Evolutionary conservation across 2,329 filamentous ascomycete species (phyloP).

Genomic region (Epichloe sibirici): DNA sequence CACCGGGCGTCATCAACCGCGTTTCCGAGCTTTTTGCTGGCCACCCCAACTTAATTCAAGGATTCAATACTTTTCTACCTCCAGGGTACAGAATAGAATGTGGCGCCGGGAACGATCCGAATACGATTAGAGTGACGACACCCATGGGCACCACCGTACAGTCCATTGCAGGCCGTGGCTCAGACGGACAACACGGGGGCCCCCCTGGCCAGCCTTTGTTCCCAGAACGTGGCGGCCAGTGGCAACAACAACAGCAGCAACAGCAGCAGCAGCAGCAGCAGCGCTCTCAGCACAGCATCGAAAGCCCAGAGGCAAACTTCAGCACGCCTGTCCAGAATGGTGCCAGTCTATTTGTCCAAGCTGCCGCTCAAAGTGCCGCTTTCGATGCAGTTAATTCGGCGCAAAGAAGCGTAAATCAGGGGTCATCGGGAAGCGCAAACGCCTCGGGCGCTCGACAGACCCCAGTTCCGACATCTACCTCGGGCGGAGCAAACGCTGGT

Average conservation of each 20-base stretch:
- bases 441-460: slow-evolving; percentile 42
- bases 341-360: slow-evolving; percentile 33
- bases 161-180: slow-evolving; percentile 54
- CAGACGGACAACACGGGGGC: slow-evolving; percentile 30
- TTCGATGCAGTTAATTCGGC: slow-evolving; percentile 20
- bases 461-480: slow-evolving; percentile 43
- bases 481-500: slow-evolving; percentile 49
- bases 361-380: slow-evolving; percentile 23
- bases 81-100: slow-evolving; percentile 96
- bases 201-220: slow-evolving; percentile 31
- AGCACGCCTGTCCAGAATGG: slow-evolving; percentile 43
- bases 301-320: slow-evolving; percentile 51
- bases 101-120: slow-evolving; percentile 83
- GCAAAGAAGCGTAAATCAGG: slow-evolving; percentile 20
- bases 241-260: slow-evolving; percentile 28
- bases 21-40: slow-evolving; percentile 94
- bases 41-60: slow-evolving; percentile 89
- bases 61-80: slow-evolving; percentile 95
- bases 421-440: slow-evolving; percentile 28
- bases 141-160: slow-evolving; percentile 95
- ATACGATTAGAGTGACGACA: slow-evolving; percentile 91
- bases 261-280: slow-evolving; percentile 41
- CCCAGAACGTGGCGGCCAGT: slow-evolving; percentile 36
- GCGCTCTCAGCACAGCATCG: slow-evolving; percentile 42
- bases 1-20: slow-evolving; percentile 90